Base-by-base conservation (phyloP, 2,329 filamentous ascomycete species). In the Plectosphaerella sp. region DNA sequence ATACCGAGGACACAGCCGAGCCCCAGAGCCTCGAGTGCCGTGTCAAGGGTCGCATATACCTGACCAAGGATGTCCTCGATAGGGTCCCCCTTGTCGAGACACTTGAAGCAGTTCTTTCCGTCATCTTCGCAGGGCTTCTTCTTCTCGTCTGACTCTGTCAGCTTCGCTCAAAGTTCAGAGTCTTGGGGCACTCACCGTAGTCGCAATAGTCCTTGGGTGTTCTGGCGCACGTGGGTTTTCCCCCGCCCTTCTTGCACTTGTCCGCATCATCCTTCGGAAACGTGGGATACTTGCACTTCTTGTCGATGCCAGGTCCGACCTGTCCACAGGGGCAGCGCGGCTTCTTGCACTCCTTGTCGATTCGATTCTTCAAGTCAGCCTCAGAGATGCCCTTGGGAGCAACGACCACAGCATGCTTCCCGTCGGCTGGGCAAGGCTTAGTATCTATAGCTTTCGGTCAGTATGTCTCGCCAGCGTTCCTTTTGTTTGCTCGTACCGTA, bases 261-360 rank as follows among this genome's bases (percentile, higher is more conserved):
- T 48, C 35, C 16, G 47, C 47, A 4, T 25, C 35, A 7, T 48
- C 47, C 8, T 18, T 16, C 3, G 47, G 36, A 5, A 48, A 39
- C 8, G n/a, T 24, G 20, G 47, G 47, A 18, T 41, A 24, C 15
- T 48, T 41, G 47, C 47, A 48, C 47, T 42, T 48, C 18, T 37
- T 37, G 20, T 25, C 16, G 7, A 16, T 41, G 4, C 37, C 47
- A 14, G 9, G 25, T 12, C 16, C 16, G 15, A n/a, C 15, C n/a
- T 48, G 35, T 20, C 36, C 36, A 11, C 35, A 37, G 4, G 47
- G 35, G 4, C 47, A 48, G n/a, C 25, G 37, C 18, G 36, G 47
- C 47, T 48, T 48, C 22, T 48, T 48, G 47, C 47, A 48, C 5
- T 48, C 24, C 35, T 48, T 24, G 7, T 5, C 20, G 15, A 48